phyloP scores from a whole-genome alignment of 2,329 filamentous ascomycete species.

The Fusarium graminum region DNA sequence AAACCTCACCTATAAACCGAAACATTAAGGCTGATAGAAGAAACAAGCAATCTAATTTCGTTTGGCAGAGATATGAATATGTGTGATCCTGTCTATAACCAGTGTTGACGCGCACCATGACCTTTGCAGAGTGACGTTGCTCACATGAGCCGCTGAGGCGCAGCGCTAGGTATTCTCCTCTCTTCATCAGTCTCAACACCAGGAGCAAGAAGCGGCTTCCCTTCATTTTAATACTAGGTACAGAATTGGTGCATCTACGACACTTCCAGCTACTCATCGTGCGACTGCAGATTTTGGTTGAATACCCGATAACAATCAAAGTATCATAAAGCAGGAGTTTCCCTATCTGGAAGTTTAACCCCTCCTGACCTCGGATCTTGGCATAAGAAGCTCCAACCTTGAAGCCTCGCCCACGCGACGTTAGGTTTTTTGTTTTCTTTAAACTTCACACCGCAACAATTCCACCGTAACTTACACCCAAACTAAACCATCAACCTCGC shows the following conservation, averaged over 20 bases:
- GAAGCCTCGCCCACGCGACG: conserved; percentile 25
- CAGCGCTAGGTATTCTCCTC: conserved; percentile 16
- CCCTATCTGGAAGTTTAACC: conserved; percentile 9
- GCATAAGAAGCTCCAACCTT: conserved; percentile 25
- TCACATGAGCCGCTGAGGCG: conserved; percentile 36
- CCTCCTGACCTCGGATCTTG: conserved; percentile 36
- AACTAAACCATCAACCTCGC: neutral
- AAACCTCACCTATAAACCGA: neutral
- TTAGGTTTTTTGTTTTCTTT: neutral
- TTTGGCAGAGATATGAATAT: neutral
- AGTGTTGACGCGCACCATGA: neutral
- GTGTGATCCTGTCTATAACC: too few relatives aligned
- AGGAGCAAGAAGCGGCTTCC: neutral
- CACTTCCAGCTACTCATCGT: neutral
- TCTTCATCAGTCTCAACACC: neutral
- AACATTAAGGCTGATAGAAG: neutral
- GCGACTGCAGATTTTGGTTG: neutral
- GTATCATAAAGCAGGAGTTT: neutral
- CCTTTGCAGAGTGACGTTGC: conserved; percentile 24
- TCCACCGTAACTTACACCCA: neutral
- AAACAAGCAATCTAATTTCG: neutral
- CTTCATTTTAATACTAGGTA: neutral
- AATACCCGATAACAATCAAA: neutral
- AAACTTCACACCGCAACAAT: neutral
- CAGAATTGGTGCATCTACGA: neutral